Evolutionary conservation across 768 basidiomycete genomes (phyloP).

Genomic region (Mycena latifolia): DNA sequence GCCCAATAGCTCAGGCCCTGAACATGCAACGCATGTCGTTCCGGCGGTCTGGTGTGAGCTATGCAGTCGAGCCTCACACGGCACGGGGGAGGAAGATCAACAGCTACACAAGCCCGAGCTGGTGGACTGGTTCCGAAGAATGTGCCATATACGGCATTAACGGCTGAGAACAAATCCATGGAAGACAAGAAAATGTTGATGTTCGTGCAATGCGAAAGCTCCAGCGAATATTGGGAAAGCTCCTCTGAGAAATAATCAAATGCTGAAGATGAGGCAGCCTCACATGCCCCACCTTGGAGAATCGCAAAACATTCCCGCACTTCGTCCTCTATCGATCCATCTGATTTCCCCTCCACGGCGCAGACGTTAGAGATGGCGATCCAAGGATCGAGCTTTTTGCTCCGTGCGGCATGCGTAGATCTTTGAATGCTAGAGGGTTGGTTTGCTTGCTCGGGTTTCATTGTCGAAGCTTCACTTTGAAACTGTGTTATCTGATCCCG

Average conservation of each 20-base stretch:
- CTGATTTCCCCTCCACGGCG: slow-evolving; percentile 33
- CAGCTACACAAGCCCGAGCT: slow-evolving; percentile 92
- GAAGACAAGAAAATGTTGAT: slow-evolving; percentile 88
- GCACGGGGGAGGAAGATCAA: slow-evolving; percentile 69
- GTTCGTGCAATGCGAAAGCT: slow-evolving; percentile 72
- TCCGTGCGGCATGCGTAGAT: slow-evolving; percentile 22
- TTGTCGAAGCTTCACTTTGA: slow-evolving; percentile 3
- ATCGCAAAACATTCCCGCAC: slow-evolving; percentile 74
- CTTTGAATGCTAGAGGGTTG: background rate
- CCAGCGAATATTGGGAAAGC: slow-evolving; percentile 62
- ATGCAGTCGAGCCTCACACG: slow-evolving; percentile 83
- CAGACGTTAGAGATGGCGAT: slow-evolving; percentile 71
- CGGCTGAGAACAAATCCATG: slow-evolving; percentile 81
- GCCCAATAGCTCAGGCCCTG: slow-evolving; percentile 99
- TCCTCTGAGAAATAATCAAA: slow-evolving; percentile 54
- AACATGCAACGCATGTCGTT: slow-evolving; percentile 88
- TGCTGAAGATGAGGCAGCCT: background rate
- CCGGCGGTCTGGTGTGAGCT: slow-evolving; percentile 62
- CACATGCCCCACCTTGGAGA: slow-evolving; percentile 65
- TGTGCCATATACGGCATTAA: slow-evolving; percentile 83
- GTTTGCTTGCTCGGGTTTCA: background rate
- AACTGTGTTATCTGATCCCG: slow-evolving; percentile 36
- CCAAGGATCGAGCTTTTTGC: slow-evolving; percentile 68
- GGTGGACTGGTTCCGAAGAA: slow-evolving; percentile 95
- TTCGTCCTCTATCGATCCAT: slow-evolving; percentile 74